phyloP scores from a whole-genome alignment of 805 yeast genomes.

The Nakazawaea ishiwadae region DNA sequence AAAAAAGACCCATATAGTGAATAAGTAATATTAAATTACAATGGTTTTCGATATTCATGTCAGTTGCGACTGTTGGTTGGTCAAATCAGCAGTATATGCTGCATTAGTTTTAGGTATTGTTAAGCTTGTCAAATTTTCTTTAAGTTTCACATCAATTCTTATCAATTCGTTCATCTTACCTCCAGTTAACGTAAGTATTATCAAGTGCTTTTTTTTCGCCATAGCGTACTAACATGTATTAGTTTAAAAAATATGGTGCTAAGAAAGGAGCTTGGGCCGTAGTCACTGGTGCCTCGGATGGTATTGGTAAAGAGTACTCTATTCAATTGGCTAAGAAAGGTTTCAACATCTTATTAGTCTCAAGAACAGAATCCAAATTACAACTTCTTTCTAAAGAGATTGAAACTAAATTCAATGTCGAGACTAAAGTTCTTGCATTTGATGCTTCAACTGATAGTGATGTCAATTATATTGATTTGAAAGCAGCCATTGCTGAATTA shows the following conservation, averaged over 20 bases:
- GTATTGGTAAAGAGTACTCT: slow-evolving; percentile 92
- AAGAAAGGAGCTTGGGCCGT: slow-evolving; percentile 81
- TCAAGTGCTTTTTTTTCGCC: not conserved
- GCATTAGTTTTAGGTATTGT: slow-evolving; percentile 58
- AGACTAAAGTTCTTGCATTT: slow-evolving; percentile 65
- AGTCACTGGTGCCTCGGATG: slow-evolving; percentile 96
- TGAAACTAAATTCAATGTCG: slow-evolving; percentile 51
- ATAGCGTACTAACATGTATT: not conserved
- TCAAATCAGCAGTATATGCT: slow-evolving; percentile 27
- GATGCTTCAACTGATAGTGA: slow-evolving; percentile 68
- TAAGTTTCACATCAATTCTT: slow-evolving; percentile 51
- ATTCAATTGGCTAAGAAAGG: slow-evolving; percentile 81
- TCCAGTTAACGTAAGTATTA: slow-evolving; percentile 33
- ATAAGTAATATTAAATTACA: too few relatives aligned
- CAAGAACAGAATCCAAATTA: slow-evolving; percentile 79
- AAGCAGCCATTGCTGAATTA: slow-evolving; percentile 39
- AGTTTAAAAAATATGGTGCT: slow-evolving; percentile 71
- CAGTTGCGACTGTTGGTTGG: not conserved
- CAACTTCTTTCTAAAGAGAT: slow-evolving; percentile 62
- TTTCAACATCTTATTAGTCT: slow-evolving; percentile 75
- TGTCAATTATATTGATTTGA: slow-evolving; percentile 51
- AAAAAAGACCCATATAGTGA: too few relatives aligned
- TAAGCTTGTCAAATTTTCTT: slow-evolving; percentile 46
- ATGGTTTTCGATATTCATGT: not conserved
- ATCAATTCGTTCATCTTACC: slow-evolving; percentile 63